Evolutionary conservation across 129 eudicot species (phyloP), one percentile per base, ranked within the genome.

Genomic region (Cynara cardunculus): DNA sequence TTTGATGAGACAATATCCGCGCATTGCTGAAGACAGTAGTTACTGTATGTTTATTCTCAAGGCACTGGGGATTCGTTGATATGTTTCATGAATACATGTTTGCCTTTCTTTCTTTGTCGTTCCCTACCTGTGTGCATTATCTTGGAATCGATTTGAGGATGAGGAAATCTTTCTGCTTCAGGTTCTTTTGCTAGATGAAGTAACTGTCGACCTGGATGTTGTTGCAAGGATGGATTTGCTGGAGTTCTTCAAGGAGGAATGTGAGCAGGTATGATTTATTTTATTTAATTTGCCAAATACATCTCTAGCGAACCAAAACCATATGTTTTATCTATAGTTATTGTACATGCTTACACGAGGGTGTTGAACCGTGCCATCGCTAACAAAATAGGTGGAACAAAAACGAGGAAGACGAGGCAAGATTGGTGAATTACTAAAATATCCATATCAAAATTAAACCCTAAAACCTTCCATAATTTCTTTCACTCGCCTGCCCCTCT

Each of bases 121-220:
- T 53, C 62, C 62, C 22, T 53, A 53, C 62, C 22, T 53, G 62
- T 53, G 62, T 53, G 16, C 25, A 8, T 13, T 41, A 28, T 64
- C 39, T 26, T 76, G 53, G 18, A 62, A 22, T 75, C 71, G 22
- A 13, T 31, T 18, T 61, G 16, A 44, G 34, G 62, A 21, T 66
- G 39, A 28, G 32, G 30, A 69, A 61, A 30, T 72, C 44, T 53
- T 80, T 46, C 49, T 41, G 25, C 72, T 84, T 62, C 90, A 94
- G 98, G 98, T 94, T 81, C 97, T 94, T 85, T 85, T 94, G 88
- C 83, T 94, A 24, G 98, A 94, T 39, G 98, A 94, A 84, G 98
- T 94, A 61, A 94, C 98, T 0, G 98, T 94, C 9, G 98, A 94
- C 73, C 86, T 94, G 44, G 98, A 94, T 86, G 96, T 94, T 53